Base-by-base conservation (phyloP, 768 basidiomycete species). In the Porphyrellus cyaneotinctus region DNA sequence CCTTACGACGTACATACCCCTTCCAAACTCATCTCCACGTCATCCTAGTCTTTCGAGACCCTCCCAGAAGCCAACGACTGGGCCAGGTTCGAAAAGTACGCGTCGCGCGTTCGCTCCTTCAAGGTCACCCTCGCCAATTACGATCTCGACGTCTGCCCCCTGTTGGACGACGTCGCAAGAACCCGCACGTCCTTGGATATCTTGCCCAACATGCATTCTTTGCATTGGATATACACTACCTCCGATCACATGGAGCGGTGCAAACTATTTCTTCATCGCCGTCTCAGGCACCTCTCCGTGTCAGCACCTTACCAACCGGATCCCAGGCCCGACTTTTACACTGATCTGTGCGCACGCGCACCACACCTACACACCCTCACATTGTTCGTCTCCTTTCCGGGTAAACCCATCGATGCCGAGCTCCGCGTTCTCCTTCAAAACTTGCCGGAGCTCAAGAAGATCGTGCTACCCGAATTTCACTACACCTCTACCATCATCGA, bases 261-360 rank as follows among this genome's bases (percentile, higher is more conserved):
- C 41, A 74, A 80, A 23, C 60, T 84, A 48, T 85, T 86, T 66
- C 82, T 86, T 75, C 80, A 83, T 60, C 65, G 69, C 31, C 74
- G 73, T 43, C 68, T 87, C 52, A 79, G 71, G 54, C 53, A 68
- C 36, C 69, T 77, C 47, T 43, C 58, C 32, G 71, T 52, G 66
- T 74, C 54, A 45, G 67, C 62, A 32, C 68, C 57, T 17, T 64
- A 62, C 17, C 53, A 64, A 4, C 17, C 35, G 2, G 14, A 43
- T 37, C 53, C 49, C 38, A 42, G 58, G 23, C 39, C 47, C 8
- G 54, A 54, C 48, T 39, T 70, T 48, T 74, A 73, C 43, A 58
- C 69, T 38, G 73, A 77, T 43, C 57, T 84, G 12, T 68, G 70
- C 5, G 65, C 74, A 5, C 75, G 83, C 2, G 80, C 82, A 68